Evolutionary conservation across 176 grass and related monocot genomes (phyloP).

Genomic region (Miscanthus lutarioriparius): DNA sequence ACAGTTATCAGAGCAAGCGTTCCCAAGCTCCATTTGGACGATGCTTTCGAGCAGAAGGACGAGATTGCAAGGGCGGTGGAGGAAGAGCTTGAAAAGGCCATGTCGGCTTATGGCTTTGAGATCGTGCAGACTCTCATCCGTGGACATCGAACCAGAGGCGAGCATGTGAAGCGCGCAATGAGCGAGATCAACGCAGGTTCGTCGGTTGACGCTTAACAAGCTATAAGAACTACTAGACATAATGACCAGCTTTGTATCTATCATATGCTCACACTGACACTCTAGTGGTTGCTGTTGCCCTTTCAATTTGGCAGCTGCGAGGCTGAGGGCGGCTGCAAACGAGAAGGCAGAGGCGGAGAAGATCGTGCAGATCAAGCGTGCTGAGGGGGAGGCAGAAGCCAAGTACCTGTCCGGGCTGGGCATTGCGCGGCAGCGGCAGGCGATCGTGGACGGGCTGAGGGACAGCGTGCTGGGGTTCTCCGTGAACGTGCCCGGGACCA

Average conservation of each 20-base stretch:
- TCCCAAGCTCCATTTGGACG: slow-evolving; percentile 69
- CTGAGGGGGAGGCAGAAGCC: slow-evolving; percentile 77
- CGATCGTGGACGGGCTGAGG: slow-evolving; percentile 75
- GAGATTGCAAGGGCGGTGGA: slow-evolving; percentile 82
- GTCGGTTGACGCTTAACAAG: background rate
- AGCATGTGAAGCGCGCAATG: slow-evolving; percentile 75
- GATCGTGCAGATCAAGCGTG: slow-evolving; percentile 85
- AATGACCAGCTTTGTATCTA: background rate
- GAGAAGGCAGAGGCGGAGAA: slow-evolving; percentile 91
- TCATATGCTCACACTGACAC: background rate
- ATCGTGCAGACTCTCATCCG: slow-evolving; percentile 58
- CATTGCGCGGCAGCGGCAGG: slow-evolving; percentile 76
- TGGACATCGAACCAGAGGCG: slow-evolving; percentile 88
- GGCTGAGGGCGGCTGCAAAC: slow-evolving; percentile 72
- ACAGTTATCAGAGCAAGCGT: slow-evolving; percentile 85
- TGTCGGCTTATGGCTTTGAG: slow-evolving; percentile 62
- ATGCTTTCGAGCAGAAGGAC: slow-evolving; percentile 81
- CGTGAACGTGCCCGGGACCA: slow-evolving; percentile 72
- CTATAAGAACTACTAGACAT: background rate
- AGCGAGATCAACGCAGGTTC: slow-evolving; percentile 91
- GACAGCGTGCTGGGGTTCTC: slow-evolving; percentile 84
- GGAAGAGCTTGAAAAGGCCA: slow-evolving; percentile 84
- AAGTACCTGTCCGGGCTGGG: slow-evolving; percentile 80
- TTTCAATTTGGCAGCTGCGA: slow-evolving; percentile 55
- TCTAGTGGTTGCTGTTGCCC: background rate